These are phyloP conservation scores for Boehmeria nivea DNA, from an alignment of 306 rosid genomes.

Conservation along the genomic window DNA sequence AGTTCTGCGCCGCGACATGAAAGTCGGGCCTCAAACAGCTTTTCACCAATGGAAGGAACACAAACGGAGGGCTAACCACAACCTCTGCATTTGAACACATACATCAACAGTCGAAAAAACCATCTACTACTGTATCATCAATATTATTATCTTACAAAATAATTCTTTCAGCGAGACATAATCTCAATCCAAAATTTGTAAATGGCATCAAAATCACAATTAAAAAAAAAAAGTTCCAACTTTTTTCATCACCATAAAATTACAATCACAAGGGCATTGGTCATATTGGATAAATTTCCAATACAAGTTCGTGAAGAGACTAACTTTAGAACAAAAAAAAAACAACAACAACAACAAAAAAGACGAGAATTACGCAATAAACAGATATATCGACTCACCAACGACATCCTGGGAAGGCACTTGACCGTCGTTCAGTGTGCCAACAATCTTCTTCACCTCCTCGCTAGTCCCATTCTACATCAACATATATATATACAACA, in stretches of 20 bases:
- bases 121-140: too few species aligned
- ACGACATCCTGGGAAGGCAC: conserved; percentile 72
- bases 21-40: conserved; percentile 55
- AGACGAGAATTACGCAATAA: neutral
- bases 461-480: conserved; percentile 67
- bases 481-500: conserved; percentile 2
- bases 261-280: too few species aligned
- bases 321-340: neutral
- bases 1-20: conserved; percentile 76
- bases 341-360: neutral
- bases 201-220: neutral
- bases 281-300: too few species aligned
- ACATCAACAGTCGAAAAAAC: neutral
- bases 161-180: too few species aligned
- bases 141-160: too few species aligned
- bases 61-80: conserved; percentile 83
- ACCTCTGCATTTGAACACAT: conserved; percentile 44
- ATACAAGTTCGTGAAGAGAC: too few species aligned
- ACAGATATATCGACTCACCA: conserved; percentile 53
- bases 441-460: conserved; percentile 78
- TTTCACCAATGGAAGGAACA: conserved; percentile 58
- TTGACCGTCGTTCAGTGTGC: conserved; percentile 54
- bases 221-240: neutral
- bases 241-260: too few species aligned
- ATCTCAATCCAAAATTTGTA: too few species aligned